These are phyloP conservation scores for Hygrophila difformis DNA, from an alignment of 257 asterid species.

Conservation along the genomic window DNA sequence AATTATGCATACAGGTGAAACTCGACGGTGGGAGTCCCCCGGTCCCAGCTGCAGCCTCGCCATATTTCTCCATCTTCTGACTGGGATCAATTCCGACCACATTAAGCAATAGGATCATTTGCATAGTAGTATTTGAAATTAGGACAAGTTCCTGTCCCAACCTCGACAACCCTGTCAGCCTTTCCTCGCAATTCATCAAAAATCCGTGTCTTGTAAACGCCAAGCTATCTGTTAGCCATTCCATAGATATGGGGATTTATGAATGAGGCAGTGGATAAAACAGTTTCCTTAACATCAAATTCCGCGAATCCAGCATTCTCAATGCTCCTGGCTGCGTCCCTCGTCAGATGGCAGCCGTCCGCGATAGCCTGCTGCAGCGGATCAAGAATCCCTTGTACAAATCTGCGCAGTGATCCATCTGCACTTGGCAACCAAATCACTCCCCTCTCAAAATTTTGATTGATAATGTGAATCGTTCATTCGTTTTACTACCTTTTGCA, in stretches of 20 bases:
- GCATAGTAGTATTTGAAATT: conserved; percentile 77
- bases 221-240: conserved; percentile 53
- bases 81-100: conserved; percentile 80
- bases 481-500: conserved; percentile 58
- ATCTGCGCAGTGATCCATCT: conserved; percentile 66
- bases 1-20: conserved; percentile 52
- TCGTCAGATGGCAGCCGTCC: conserved; percentile 76
- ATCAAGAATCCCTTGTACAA: conserved; percentile 60
- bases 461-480: no score
- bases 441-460: no score
- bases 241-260: conserved; percentile 71
- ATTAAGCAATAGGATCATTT: conserved; percentile 26
- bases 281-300: conserved; percentile 36
- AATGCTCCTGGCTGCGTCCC: conserved; percentile 43
- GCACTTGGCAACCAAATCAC: conserved; percentile 3
- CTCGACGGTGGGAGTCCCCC: conserved; percentile 53
- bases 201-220: conserved; percentile 55
- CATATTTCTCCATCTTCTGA: conserved; percentile 78
- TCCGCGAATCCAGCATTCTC: conserved; percentile 48
- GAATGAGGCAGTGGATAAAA: conserved; percentile 46
- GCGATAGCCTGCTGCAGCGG: conserved; percentile 74
- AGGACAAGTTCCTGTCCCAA: conserved; percentile 90
- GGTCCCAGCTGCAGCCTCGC: conserved; percentile 49
- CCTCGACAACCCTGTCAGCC: conserved; percentile 50
- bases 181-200: conserved; percentile 64